Percentiles rank a stretch among this genome's conserved stretches.
Evolutionary conservation across 2,329 filamentous ascomycete species (phyloP).

Genomic region (Cercospora berteroae): DNA sequence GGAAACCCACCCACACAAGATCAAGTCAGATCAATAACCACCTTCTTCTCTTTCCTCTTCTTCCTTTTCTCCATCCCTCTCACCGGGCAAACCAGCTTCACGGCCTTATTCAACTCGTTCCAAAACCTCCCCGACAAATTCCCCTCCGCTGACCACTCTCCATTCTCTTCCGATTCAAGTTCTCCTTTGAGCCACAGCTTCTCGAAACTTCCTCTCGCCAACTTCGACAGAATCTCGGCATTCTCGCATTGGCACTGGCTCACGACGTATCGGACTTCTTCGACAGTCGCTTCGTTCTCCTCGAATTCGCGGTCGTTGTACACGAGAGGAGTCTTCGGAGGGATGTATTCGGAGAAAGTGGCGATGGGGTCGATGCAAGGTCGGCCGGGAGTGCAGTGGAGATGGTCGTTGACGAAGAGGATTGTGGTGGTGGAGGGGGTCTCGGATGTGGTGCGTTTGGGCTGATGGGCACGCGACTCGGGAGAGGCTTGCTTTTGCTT

Average conservation of each 20-base stretch:
- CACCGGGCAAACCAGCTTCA: not conserved
- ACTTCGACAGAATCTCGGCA: not conserved
- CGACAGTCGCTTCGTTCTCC: not conserved
- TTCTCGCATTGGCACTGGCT: constrained; percentile 8
- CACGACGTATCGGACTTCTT: constrained; percentile 10
- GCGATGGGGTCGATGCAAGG: not conserved
- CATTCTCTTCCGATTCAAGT: not conserved
- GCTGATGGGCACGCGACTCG: not conserved
- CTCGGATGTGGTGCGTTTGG: not conserved
- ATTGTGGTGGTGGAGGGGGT: not conserved
- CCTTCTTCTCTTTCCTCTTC: not conserved
- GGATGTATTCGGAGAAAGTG: not conserved
- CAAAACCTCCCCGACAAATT: not conserved
- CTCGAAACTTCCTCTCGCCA: not conserved
- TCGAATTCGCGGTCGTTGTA: constrained; percentile 5
- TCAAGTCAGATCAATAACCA: not conserved
- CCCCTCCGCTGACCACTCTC: not conserved
- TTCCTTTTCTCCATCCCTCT: not conserved
- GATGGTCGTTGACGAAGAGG: not conserved
- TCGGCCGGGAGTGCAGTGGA: not conserved
- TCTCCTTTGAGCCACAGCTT: not conserved
- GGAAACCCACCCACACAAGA: not conserved
- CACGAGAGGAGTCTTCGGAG: not conserved
- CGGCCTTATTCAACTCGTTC: not conserved
- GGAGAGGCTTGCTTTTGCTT: not conserved